phyloP scores from a whole-genome alignment of 1,284 basidiomycete genomes.

The Leccinum subatratum region DNA sequence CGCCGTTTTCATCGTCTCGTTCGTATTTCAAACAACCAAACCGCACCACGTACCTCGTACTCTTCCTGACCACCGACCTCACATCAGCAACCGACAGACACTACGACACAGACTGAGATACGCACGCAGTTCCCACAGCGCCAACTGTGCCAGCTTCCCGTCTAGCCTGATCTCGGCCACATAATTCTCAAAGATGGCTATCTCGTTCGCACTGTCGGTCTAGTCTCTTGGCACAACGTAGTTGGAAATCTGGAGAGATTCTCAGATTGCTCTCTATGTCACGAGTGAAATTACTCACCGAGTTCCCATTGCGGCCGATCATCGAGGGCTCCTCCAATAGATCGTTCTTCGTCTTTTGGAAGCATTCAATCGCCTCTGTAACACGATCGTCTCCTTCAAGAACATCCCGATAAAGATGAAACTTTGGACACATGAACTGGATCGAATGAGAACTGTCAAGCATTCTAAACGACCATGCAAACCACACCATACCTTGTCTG shows the following conservation, averaged over 20 bases:
- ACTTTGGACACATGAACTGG: not conserved
- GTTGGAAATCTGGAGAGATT: too few species aligned
- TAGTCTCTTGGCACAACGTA: too few species aligned
- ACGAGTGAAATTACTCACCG: not conserved
- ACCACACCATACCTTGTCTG: too few species aligned
- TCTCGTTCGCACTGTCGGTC: too few species aligned
- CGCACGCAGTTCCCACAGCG: slow-evolving; percentile 92
- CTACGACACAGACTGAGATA: slow-evolving; percentile 8
- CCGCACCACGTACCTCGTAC: slow-evolving; percentile 64
- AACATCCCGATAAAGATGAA: not conserved
- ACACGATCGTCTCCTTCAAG: not conserved
- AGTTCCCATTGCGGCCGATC: not conserved
- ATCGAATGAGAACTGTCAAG: not conserved
- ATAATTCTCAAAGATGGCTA: slow-evolving; percentile 96
- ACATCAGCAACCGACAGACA: slow-evolving; percentile 9
- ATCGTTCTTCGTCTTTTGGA: not conserved
- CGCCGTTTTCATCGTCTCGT: slow-evolving; percentile 44
- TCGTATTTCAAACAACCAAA: not conserved
- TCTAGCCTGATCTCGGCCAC: slow-evolving; percentile 97
- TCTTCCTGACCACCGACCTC: slow-evolving; percentile 79
- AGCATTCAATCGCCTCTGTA: not conserved
- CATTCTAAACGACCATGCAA: not conserved
- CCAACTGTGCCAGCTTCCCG: slow-evolving; percentile 93
- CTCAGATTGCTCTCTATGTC: not conserved
- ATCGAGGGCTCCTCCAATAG: not conserved